Conservation (phyloP, 2,329 filamentous ascomycete species). For the Verticillium nubilum region DNA sequence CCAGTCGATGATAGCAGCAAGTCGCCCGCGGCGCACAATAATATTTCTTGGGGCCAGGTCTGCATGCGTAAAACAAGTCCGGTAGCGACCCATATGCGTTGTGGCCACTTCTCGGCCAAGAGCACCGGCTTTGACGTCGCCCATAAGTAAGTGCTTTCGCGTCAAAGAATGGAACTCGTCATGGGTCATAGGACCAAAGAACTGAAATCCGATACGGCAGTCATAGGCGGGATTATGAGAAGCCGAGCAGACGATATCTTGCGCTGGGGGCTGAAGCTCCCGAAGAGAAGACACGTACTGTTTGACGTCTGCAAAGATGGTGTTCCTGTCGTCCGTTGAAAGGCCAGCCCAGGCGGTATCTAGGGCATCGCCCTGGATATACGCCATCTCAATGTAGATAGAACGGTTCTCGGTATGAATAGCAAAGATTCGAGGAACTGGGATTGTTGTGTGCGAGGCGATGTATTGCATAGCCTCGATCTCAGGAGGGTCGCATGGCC, state of each 20-base stretch:
- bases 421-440: conserved; percentile 19
- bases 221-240: conserved; percentile 2
- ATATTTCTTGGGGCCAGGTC: conserved; percentile 21
- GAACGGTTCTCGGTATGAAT: conserved; percentile 12
- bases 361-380: conserved; percentile 14
- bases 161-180: conserved; percentile 18
- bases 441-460: conserved; percentile 18
- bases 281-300: conserved; percentile 16
- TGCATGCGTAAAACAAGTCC: conserved; percentile 19
- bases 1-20: conserved; percentile 24
- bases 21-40: conserved; percentile 17
- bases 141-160: conserved; percentile 15
- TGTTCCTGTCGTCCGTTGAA: conserved; percentile 13
- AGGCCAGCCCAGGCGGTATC: conserved; percentile 14
- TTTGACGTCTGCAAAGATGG: conserved; percentile 17
- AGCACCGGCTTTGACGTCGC: conserved; percentile 14
- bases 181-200: conserved; percentile 19
- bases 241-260: conserved; percentile 6
- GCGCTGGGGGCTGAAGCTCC: conserved; percentile 15
- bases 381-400: conserved; percentile 22
- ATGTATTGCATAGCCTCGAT: conserved; percentile 24
- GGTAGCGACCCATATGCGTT: conserved; percentile 17
- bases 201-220: conserved; percentile 16
- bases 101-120: conserved; percentile 16
- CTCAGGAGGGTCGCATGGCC: conserved; percentile 21